phyloP scores from a whole-genome alignment of 1,139 yeast genomes.

The Protomyces inundatus region DNA sequence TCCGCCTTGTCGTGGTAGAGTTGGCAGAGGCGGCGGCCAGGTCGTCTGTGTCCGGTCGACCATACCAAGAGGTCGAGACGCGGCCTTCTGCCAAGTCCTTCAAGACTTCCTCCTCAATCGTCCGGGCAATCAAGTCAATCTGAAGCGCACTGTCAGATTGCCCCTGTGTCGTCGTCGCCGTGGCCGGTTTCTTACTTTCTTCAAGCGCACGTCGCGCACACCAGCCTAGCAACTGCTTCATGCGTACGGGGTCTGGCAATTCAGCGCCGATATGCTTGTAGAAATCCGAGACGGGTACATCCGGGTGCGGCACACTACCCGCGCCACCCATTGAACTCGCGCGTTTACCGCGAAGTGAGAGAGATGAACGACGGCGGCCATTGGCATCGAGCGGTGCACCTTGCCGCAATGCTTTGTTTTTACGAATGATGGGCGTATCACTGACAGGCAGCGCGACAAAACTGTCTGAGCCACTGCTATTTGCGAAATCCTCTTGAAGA shows the following conservation, averaged over 20 bases:
- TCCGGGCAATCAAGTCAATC: conserved; percentile 46
- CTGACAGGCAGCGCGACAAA: conserved; percentile 41
- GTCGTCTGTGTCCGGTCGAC: conserved; percentile 37
- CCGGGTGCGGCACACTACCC: conserved; percentile 61
- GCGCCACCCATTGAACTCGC: conserved; percentile 73
- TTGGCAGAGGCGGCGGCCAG: conserved; percentile 29
- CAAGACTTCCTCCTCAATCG: conserved; percentile 60
- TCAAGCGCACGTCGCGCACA: conserved; percentile 52
- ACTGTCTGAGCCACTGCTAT: conserved; percentile 11
- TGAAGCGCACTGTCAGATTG: conserved; percentile 1
- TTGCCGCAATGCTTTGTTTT: conserved; percentile 41
- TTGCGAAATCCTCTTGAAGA: not conserved
- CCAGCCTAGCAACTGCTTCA: conserved; percentile 69
- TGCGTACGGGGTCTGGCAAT: conserved; percentile 65
- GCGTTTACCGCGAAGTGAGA: conserved; percentile 56
- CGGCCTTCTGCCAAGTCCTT: conserved; percentile 56
- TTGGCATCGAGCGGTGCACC: conserved; percentile 32
- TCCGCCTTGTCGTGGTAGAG: conserved; percentile 29
- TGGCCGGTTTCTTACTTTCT: conserved; percentile 30
- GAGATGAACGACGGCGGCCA: conserved; percentile 36
- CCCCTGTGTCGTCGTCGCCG: conserved; percentile 10
- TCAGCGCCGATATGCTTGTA: conserved; percentile 59
- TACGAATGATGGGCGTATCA: conserved; percentile 44
- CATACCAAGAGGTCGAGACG: conserved; percentile 65
- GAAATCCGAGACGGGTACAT: conserved; percentile 53